These are phyloP conservation scores for Aspergillus caelatus DNA, from an alignment of 2,329 filamentous ascomycete species.

Conservation along the genomic window DNA sequence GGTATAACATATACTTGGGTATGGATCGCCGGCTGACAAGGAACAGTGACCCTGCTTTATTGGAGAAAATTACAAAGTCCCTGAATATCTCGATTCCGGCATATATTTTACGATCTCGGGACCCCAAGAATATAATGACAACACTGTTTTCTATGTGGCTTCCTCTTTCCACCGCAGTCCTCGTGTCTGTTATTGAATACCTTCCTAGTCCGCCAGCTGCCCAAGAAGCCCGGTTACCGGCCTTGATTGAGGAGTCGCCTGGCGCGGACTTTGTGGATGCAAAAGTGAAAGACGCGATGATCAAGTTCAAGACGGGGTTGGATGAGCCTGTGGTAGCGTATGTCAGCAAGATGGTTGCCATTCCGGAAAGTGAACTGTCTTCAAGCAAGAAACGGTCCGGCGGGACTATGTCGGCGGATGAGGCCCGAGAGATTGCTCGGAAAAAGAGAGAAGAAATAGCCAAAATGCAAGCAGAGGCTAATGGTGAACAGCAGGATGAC, in stretches of 20 bases:
- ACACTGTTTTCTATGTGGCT: conserved; percentile 89
- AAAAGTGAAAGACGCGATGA: conserved; percentile 76
- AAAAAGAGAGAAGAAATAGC: conserved; percentile 89
- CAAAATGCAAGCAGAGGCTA: conserved; percentile 67
- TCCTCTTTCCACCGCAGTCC: conserved; percentile 84
- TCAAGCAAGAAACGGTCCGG: conserved; percentile 76
- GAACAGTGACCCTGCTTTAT: conserved; percentile 69
- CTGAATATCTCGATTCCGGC: conserved; percentile 79
- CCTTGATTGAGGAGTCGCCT: conserved; percentile 77
- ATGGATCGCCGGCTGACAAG: conserved; percentile 35
- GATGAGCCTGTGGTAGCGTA: conserved; percentile 86
- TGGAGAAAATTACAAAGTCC: conserved; percentile 95
- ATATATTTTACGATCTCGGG: conserved; percentile 81
- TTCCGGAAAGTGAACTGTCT: conserved; percentile 88
- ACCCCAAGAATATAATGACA: conserved; percentile 80
- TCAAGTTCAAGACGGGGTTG: conserved; percentile 70
- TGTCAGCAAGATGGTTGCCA: conserved; percentile 96
- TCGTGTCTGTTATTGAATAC: conserved; percentile 93
- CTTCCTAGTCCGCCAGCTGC: conserved; percentile 81
- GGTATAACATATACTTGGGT: conserved; percentile 36
- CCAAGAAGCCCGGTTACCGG: conserved; percentile 78
- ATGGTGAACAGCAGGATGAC: conserved; percentile 42
- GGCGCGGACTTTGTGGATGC: conserved; percentile 72
- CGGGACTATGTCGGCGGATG: conserved; percentile 76
- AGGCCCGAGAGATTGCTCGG: conserved; percentile 83